Percentiles rank a stretch among this genome's conserved stretches.
These are phyloP conservation scores for Cryomyces antarcticus DNA, from an alignment of 495 filamentous ascomycete species.

Conservation along the genomic window DNA sequence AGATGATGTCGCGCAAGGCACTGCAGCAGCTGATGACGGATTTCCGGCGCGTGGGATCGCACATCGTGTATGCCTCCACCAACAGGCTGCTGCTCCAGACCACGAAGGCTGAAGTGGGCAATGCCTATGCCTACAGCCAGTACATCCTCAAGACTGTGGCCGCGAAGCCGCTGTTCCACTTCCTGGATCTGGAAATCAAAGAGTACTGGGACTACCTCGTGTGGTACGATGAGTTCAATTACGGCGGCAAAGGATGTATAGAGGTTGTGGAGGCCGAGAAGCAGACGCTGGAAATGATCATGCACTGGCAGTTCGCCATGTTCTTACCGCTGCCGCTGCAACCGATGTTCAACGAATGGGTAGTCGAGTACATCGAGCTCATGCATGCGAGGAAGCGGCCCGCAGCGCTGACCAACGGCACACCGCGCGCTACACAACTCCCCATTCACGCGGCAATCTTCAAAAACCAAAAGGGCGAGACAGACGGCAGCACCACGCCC, in stretches of 20 bases:
- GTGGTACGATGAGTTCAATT: slow-evolving; percentile 99
- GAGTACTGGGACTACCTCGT: slow-evolving; percentile 99
- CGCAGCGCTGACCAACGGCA: slow-evolving; percentile 20
- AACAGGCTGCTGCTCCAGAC: slow-evolving; percentile 86
- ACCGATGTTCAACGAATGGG: slow-evolving; percentile 73
- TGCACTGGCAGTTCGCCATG: slow-evolving; percentile 92
- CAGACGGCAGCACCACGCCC: slow-evolving; percentile 31
- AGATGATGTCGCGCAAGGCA: slow-evolving; percentile 93
- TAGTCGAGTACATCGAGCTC: slow-evolving; percentile 83
- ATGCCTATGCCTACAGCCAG: slow-evolving; percentile 88
- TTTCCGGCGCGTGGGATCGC: slow-evolving; percentile 85
- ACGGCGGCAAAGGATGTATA: slow-evolving; percentile 79
- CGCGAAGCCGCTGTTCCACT: slow-evolving; percentile 85
- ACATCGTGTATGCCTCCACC: slow-evolving; percentile 75
- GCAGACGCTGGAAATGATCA: slow-evolving; percentile 77
- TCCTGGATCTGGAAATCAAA: slow-evolving; percentile 91
- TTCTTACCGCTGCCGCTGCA: slow-evolving; percentile 72
- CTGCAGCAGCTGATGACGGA: slow-evolving; percentile 94
- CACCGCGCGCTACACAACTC: slow-evolving; percentile 64
- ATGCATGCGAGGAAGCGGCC: slow-evolving; percentile 76
- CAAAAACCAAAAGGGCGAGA: slow-evolving; percentile 29
- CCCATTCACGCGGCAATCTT: slow-evolving; percentile 34
- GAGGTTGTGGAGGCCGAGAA: slow-evolving; percentile 67
- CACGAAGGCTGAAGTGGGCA: slow-evolving; percentile 89
- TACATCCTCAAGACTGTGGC: slow-evolving; percentile 96